Evolutionary conservation across 2,329 filamentous ascomycete species (phyloP), one percentile per base, ranked within the genome.

Genomic region (Aspergillus sp.): DNA sequence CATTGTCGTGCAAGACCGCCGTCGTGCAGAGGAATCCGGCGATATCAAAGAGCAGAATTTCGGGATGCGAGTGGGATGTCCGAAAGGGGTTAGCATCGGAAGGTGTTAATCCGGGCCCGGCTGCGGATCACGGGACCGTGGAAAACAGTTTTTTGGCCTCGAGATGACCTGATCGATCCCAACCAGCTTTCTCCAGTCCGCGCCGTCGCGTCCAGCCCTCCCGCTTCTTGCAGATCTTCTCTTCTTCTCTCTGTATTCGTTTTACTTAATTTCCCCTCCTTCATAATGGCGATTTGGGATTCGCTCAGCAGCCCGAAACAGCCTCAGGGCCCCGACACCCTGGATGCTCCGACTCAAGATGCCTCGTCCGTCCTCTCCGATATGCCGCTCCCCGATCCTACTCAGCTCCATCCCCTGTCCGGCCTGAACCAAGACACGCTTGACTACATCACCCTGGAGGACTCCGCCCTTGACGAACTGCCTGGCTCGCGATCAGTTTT

Each of bases 391-490:
- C 77, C 86, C 60, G 91, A 98, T 63, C 85, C 89, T 7, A 78
- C 86, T 43, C 74, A 82, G 60, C 72, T 98, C 51, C 91, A 98
- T 61, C 91, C 93, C 28, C 79, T 98, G 35, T 86, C 91, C 34
- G 91, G 91, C 47, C 69, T 98, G 41, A 86, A 95, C 67, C 80
- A 85, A 67, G 85, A 94, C 51, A 84, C 83, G 1, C 79, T 98
- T 52, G 91, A 98, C 61, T 98, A 98, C 64, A 75, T 98, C 44
- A 80, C 82, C 15, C 80, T 98, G 53, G 91, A 98, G 65, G 93
- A 98, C 58, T 84, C 86, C 30, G 76, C 80, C 16, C 77, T 95
- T 37, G 86, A 86, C 41, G 80, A 93, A 52, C 74, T 93, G 13
- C 86, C 88, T 30, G 88, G 86, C 53, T 74, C 79, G 38, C 82